These are phyloP conservation scores for Annulohypoxylon bovei DNA, from an alignment of 495 filamentous ascomycete genomes.

Conservation along the genomic window DNA sequence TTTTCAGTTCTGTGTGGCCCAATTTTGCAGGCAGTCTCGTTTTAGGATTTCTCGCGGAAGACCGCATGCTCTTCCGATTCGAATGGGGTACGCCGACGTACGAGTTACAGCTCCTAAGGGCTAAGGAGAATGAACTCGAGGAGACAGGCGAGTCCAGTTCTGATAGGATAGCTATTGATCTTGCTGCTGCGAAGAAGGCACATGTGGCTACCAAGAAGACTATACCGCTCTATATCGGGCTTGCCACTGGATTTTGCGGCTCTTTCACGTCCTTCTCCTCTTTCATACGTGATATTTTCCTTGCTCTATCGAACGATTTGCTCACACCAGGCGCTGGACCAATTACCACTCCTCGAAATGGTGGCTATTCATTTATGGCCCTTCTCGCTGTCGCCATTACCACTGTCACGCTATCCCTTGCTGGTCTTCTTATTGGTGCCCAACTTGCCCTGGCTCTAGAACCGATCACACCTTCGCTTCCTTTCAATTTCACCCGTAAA, in stretches of 20 bases:
- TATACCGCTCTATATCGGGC: constrained; percentile 88
- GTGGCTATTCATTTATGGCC: constrained; percentile 85
- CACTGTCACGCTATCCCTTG: constrained; percentile 74
- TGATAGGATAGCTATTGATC: constrained; percentile 36
- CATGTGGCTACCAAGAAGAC: constrained; percentile 77
- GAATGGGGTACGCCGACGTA: constrained; percentile 64
- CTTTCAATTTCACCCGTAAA: constrained; percentile 64
- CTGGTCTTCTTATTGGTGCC: constrained; percentile 75
- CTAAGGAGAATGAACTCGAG: constrained; percentile 43
- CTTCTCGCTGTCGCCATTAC: constrained; percentile 73
- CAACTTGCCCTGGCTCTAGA: constrained; percentile 77
- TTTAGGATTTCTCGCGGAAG: constrained; percentile 88
- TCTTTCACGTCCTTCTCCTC: constrained; percentile 92
- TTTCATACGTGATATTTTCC: constrained; percentile 85
- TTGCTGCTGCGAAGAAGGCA: constrained; percentile 57
- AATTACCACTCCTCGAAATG: constrained; percentile 62
- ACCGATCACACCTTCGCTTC: constrained; percentile 65
- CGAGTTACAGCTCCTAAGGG: constrained; percentile 46
- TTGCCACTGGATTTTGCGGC: constrained; percentile 94
- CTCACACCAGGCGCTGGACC: constrained; percentile 37
- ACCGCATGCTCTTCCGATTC: constrained; percentile 76
- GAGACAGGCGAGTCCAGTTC: constrained; percentile 42
- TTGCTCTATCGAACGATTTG: constrained; percentile 82
- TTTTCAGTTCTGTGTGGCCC: constrained; percentile 84
- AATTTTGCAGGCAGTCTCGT: constrained; percentile 86